phyloP scores from a whole-genome alignment of 2,329 filamentous ascomycete genomes.

The Monosporascus sp. region DNA sequence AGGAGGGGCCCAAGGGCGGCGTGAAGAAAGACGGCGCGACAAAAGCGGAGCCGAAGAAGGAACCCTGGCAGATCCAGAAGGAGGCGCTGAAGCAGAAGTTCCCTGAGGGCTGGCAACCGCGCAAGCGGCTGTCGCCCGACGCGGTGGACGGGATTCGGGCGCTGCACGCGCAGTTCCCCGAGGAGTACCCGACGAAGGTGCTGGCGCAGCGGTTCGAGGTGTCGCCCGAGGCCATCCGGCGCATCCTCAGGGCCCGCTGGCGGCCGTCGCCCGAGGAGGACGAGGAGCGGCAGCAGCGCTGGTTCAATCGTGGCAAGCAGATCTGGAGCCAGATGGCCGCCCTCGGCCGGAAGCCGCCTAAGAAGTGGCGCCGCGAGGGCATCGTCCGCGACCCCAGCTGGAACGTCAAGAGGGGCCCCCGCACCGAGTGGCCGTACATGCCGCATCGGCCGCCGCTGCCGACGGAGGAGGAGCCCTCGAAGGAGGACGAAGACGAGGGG shows the following conservation, averaged over 20 bases:
- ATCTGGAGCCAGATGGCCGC: slow-evolving; percentile 58
- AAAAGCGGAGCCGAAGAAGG: slow-evolving; percentile 24
- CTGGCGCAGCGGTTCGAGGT: slow-evolving; percentile 77
- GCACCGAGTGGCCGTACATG: slow-evolving; percentile 22
- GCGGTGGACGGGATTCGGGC: slow-evolving; percentile 85
- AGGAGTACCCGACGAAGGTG: slow-evolving; percentile 66
- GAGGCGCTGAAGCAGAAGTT: slow-evolving; percentile 72
- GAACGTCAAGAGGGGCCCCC: slow-evolving; percentile 28
- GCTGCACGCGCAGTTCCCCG: slow-evolving; percentile 71
- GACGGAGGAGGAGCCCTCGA: slow-evolving; percentile 12
- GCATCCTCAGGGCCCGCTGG: slow-evolving; percentile 81
- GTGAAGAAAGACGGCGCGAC: not conserved
- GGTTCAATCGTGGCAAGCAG: slow-evolving; percentile 54
- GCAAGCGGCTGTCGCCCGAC: slow-evolving; percentile 85
- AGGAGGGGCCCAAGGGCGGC: slow-evolving; percentile 5
- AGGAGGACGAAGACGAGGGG: slow-evolving; percentile 21
- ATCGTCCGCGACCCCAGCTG: slow-evolving; percentile 40
- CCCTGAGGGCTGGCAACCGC: slow-evolving; percentile 72
- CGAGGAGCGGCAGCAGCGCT: slow-evolving; percentile 51
- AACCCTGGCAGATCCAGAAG: slow-evolving; percentile 74
- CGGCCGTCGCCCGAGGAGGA: slow-evolving; percentile 53
- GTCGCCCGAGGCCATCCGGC: slow-evolving; percentile 79
- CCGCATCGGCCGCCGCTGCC: slow-evolving; percentile 6
- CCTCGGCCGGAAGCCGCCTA: slow-evolving; percentile 56
- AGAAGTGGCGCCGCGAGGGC: slow-evolving; percentile 53